Evolutionary conservation across 2,329 filamentous ascomycete species (phyloP), one percentile per base, ranked within the genome.

Genomic region (Fusarium redolens): DNA sequence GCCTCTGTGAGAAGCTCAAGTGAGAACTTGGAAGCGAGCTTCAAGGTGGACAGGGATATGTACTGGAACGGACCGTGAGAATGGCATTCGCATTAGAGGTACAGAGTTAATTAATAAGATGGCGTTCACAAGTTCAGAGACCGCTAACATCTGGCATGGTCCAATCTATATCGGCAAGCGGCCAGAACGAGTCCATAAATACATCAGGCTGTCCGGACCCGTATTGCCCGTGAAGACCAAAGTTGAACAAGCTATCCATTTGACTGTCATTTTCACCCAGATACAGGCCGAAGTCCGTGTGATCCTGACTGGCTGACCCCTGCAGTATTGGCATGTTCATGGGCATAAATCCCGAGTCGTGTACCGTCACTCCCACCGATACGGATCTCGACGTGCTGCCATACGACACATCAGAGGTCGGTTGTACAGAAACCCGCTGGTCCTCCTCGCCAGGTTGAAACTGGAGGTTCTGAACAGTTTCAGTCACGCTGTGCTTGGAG

Each of bases 161-260:
- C 65, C 65, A 69, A 7, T 64, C 54, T 5, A 25, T 51, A 18
- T 61, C 52, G 11, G 22, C 40, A 4, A 69, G 15, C 8, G 69
- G 69, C 69, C 62, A 68, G 18, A 72, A 71, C 0, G 69, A 68
- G 33, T 72, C 69, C 68, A 72, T 68, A 7, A 72, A 72, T 1
- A 72, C 31, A 30, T 72, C 69, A 1, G 69, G 69, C 5, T 72
- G 69, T 2, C 57, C 56, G 3, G 47, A 44, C 0, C 57, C 57
- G 30, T 72, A 57, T 11, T 61, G 28, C 0, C 47, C 54, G 5
- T 72, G 62, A 9, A 67, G 25, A 1, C 54, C 69, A 10, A 72
- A 25, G 1, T 28, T 48, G 1, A 51, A 43, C 3, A 54, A 35
- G 17, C 6, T 37, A 2, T 52, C 56, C 2, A n/a, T 9, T 0